Percentiles rank a stretch among this genome's conserved stretches.
Evolutionary conservation across 108 stramenopile genomes (phyloP).

Genomic region (Stephanodiscus minutulus): DNA sequence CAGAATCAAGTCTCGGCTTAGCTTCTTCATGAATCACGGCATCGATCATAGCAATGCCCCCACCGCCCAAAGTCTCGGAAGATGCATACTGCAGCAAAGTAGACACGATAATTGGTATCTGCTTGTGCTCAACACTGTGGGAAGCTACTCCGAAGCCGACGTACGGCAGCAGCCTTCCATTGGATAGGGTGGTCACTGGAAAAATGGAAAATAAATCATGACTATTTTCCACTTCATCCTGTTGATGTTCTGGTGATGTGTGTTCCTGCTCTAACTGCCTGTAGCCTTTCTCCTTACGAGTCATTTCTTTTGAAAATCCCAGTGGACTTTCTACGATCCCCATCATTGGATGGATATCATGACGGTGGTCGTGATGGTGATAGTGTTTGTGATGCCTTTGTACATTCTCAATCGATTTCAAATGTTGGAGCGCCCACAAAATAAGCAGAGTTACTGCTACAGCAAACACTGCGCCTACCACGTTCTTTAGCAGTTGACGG

Average conservation of each 20-base stretch:
- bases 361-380: slow-evolving; percentile 27
- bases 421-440: slow-evolving; percentile 12
- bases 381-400: slow-evolving; percentile 12
- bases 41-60: slow-evolving; percentile 47
- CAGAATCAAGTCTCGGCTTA: slow-evolving; percentile 5
- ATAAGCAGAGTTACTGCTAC: slow-evolving; percentile 2
- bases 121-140: slow-evolving; percentile 36
- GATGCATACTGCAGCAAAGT: slow-evolving; percentile 42
- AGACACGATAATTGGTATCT: slow-evolving; percentile 37
- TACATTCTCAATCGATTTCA: slow-evolving; percentile 12
- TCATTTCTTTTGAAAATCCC: slow-evolving; percentile 33
- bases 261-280: slow-evolving; percentile 8
- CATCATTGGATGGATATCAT: slow-evolving; percentile 51
- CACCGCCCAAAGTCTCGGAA: slow-evolving; percentile 43
- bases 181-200: slow-evolving; percentile 31
- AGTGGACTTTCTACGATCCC: slow-evolving; percentile 37
- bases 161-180: slow-evolving; percentile 26
- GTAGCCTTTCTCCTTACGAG: slow-evolving; percentile 11
- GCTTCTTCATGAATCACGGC: slow-evolving; percentile 32
- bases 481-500: slow-evolving; percentile 13
- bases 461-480: slow-evolving; percentile 10
- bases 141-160: slow-evolving; percentile 44
- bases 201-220: slow-evolving; percentile 14
- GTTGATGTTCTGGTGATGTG: not conserved
- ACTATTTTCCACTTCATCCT: slow-evolving; percentile 5